phyloP scores from a whole-genome alignment of 2,329 filamentous ascomycete genomes.

The Thielaviopsis euricoi region DNA sequence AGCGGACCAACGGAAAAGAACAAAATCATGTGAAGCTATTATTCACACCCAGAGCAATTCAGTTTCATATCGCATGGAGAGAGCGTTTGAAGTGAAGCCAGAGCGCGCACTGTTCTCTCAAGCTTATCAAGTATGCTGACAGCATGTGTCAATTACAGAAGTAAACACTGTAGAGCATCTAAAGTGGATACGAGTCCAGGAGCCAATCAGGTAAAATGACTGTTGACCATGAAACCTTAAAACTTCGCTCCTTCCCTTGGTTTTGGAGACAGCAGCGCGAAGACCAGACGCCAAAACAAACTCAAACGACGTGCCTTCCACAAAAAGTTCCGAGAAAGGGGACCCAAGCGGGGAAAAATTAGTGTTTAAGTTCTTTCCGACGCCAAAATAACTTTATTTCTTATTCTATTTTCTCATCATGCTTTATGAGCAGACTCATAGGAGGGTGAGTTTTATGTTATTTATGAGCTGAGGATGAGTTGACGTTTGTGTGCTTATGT shows the following conservation, averaged over 20 bases:
- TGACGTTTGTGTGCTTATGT: too few relatives aligned
- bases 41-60: not conserved
- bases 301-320: not conserved
- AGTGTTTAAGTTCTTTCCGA: not conserved
- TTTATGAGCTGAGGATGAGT: not conserved
- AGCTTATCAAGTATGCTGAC: not conserved
- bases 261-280: not conserved
- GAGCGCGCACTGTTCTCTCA: conserved; percentile 5
- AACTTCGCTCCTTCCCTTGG: not conserved
- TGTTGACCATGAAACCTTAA: conserved; percentile 1
- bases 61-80: not conserved
- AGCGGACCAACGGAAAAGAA: not conserved
- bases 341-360: not conserved
- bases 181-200: not conserved
- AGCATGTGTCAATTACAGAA: not conserved
- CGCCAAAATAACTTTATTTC: not conserved
- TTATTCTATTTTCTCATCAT: not conserved
- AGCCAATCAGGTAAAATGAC: conserved; percentile 2
- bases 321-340: not conserved
- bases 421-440: not conserved
- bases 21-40: not conserved
- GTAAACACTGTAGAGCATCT: not conserved
- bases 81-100: conserved; percentile 1
- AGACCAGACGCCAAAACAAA: not conserved
- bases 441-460: not conserved